phyloP scores from a whole-genome alignment of 1,284 basidiomycete species.

The Sporisorium scitamineum region DNA sequence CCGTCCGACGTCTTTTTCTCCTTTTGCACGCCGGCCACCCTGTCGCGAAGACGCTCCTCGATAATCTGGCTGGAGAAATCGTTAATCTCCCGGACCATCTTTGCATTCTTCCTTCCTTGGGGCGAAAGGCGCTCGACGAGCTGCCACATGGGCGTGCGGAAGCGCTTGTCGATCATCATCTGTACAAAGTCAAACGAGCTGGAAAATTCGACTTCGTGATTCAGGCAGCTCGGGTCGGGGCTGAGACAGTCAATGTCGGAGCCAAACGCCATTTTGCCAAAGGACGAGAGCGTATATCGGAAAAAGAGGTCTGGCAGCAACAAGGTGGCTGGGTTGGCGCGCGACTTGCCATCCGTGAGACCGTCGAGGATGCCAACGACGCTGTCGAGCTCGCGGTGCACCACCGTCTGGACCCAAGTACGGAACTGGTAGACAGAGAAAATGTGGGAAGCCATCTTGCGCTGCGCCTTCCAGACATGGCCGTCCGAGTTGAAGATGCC shows the following conservation, averaged over 20 bases:
- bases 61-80: constrained; percentile 62
- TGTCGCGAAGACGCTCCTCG: constrained; percentile 47
- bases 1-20: constrained; percentile 40
- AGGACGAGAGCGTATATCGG: constrained; percentile 58
- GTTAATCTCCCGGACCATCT: constrained; percentile 55
- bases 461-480: constrained; percentile 59
- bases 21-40: constrained; percentile 26
- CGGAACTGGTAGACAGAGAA: constrained; percentile 62
- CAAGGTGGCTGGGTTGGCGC: constrained; percentile 27
- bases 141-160: constrained; percentile 38
- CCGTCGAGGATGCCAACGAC: constrained; percentile 44
- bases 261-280: constrained; percentile 56
- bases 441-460: constrained; percentile 64
- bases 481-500: constrained; percentile 67
- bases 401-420: constrained; percentile 53
- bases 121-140: constrained; percentile 41
- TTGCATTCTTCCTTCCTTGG: constrained; percentile 44
- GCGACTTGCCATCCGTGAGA: constrained; percentile 20
- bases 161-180: constrained; percentile 50
- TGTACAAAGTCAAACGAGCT: constrained; percentile 57
- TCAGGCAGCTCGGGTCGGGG: constrained; percentile 26
- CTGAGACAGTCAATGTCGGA: constrained; percentile 48
- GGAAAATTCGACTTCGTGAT: constrained; percentile 43
- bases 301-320: constrained; percentile 57
- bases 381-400: constrained; percentile 56